A percentile compares a stretch with the other conserved stretches of the same genome.
phyloP scores from a whole-genome alignment of 2,329 filamentous ascomycete species.

The Passalora sequoiae region DNA sequence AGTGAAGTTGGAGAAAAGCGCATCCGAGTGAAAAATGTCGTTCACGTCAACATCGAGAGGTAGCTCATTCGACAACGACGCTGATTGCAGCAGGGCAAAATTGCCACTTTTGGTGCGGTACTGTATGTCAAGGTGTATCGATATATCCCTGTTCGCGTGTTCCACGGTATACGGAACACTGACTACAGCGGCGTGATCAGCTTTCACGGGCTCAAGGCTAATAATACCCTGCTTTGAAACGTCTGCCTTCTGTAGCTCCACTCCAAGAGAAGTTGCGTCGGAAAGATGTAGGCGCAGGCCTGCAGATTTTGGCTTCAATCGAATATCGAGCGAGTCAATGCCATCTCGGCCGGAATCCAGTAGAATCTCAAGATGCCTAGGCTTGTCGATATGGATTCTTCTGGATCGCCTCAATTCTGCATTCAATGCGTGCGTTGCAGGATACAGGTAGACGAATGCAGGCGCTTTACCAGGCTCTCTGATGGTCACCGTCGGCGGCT shows the following conservation, averaged over 20 bases:
- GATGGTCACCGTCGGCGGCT: conserved; percentile 22
- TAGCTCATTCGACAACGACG: conserved; percentile 65
- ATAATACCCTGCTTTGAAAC: conserved; percentile 20
- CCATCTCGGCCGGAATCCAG: conserved; percentile 71
- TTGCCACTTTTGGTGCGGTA: conserved; percentile 26
- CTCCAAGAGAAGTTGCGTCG: conserved; percentile 37
- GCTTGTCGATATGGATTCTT: conserved; percentile 72
- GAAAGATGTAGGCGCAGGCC: conserved; percentile 54
- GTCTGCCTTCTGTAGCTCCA: conserved; percentile 8
- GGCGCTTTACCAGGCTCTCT: conserved; percentile 19
- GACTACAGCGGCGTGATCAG: conserved; percentile 52
- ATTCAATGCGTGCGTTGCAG: conserved; percentile 63
- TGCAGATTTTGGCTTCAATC: conserved; percentile 55
- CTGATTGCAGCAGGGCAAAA: conserved; percentile 52
- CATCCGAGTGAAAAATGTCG: conserved; percentile 81
- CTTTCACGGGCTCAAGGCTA: conserved; percentile 16
- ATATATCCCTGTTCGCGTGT: conserved; percentile 64
- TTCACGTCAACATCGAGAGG: conserved; percentile 94
- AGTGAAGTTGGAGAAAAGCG: conserved; percentile 83
- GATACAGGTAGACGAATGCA: conserved; percentile 64
- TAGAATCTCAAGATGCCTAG: conserved; percentile 69
- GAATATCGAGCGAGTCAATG: conserved; percentile 46
- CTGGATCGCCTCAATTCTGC: conserved; percentile 62
- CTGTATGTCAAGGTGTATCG: conserved; percentile 58
- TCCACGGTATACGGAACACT: conserved; percentile 79